Conservation (phyloP, 108 stramenopile genomes). For the Cyclotella atomus region DNA sequence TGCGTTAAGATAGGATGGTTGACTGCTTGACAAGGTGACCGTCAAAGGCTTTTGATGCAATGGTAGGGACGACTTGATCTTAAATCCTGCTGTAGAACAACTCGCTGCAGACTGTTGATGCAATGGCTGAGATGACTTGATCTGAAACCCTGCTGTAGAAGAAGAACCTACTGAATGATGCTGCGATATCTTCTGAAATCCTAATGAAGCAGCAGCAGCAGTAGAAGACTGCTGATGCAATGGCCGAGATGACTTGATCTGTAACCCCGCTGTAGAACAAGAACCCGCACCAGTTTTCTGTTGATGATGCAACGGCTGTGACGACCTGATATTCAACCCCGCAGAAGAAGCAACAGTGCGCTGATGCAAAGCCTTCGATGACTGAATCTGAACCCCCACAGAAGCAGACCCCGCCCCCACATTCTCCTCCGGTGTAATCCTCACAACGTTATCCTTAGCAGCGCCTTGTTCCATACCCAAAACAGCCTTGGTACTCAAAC, state of each 20-base stretch:
- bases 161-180: too few species aligned
- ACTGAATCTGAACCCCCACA: too few species aligned
- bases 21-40: neutral
- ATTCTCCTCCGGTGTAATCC: slow-evolving; percentile 17
- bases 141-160: neutral
- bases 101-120: neutral
- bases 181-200: too few species aligned
- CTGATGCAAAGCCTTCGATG: too few species aligned
- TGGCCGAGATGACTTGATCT: neutral
- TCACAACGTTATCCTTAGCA: neutral
- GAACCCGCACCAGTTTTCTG: neutral
- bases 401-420: too few species aligned
- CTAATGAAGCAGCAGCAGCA: neutral
- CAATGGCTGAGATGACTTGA: neutral
- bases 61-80: neutral
- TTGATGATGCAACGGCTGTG: neutral
- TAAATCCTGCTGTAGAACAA: neutral
- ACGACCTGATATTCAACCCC: neutral
- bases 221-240: neutral
- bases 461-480: neutral
- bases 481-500: neutral
- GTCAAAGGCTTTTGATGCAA: neutral
- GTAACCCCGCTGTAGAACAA: too few species aligned
- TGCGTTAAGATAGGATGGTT: neutral
- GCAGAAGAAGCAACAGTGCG: neutral